Evolutionary conservation across 768 basidiomycete species (phyloP), one percentile per base, ranked within the genome.

Genomic region (Mycena filopes): DNA sequence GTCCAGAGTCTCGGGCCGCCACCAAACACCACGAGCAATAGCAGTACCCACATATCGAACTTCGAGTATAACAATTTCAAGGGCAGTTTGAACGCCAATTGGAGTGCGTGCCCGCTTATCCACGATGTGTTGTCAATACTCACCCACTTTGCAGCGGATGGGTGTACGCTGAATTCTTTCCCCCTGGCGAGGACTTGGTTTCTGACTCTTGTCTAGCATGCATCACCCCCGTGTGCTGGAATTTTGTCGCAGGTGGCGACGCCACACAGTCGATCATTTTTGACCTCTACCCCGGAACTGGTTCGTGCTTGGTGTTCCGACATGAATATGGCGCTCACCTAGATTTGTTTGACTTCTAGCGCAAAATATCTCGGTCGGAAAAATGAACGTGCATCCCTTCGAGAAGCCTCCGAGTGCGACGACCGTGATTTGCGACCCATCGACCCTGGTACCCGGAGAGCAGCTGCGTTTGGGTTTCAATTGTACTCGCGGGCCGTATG

Each of bases 201-300:
- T 28, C 25, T 28, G 51, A 38, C 25, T 4, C 8, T 29, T 29
- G 18, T 3, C 9, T 42, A 55, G 77, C 78, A 20, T 81, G 80
- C 63, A 78, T 81, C 55, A 78, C 74, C 56, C 72, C 72, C 31
- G 78, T 78, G 11, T 81, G 79, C 70, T 81, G 80, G 80, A 81
- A 81, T 63, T 79, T 70, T 46, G 74, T 80, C 47, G 50, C 72
- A 16, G 79, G 79, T 50, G 73, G 76, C 25, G 75, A 78, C 47
- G 71, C 73, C 28, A 76, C 76, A 11, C 75, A 78, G 43, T 75
- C 72, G 11, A 75, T 80, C 42, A 78, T 81, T n/a, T 75, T 80
- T 26, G 78, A 80, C 59, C 62, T 80, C 13, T 80, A 72, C 67
- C 75, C 77, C 21, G 77, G 69, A 13, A 80, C 80, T 25, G 78